Percentiles rank a stretch among this genome's conserved stretches.
phyloP scores from a whole-genome alignment of 441 rosid genomes.

The Gossypium lobatum region DNA sequence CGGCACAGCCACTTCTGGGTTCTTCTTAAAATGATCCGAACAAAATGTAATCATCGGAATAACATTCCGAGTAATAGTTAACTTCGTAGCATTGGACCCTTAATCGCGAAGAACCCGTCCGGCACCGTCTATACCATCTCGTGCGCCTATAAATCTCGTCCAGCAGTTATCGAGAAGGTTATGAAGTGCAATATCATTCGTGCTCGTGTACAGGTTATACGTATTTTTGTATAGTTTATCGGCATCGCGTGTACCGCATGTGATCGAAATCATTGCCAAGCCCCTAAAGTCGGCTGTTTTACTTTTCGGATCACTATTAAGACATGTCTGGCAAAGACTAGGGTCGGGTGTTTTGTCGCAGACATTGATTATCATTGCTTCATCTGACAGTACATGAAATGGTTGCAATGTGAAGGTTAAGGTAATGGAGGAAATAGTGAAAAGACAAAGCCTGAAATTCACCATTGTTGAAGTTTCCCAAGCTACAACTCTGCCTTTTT shows the following conservation, averaged over 20 bases:
- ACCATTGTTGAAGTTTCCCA: not conserved
- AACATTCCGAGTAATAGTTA: not conserved
- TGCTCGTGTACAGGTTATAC: not conserved
- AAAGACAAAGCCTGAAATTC: not conserved
- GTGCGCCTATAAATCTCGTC: not conserved
- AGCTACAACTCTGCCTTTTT: not conserved
- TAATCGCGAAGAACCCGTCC: not conserved
- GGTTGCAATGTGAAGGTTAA: not conserved
- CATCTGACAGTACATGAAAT: not conserved
- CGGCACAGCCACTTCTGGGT: not conserved
- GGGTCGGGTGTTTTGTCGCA: slow-evolving; percentile 17
- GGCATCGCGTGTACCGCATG: slow-evolving; percentile 2
- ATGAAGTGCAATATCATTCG: not conserved
- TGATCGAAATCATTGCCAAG: not conserved
- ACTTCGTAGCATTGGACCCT: not conserved
- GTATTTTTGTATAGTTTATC: not conserved
- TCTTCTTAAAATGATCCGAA: not conserved
- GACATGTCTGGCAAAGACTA: not conserved
- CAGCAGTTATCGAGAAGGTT: not conserved
- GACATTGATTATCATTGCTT: not conserved
- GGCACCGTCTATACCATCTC: not conserved
- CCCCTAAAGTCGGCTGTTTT: not conserved
- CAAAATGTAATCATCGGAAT: not conserved
- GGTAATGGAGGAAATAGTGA: not conserved
- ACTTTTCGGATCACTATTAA: not conserved